Conservation (phyloP, 2,329 filamentous ascomycete species). For the Fusarium liriodendri region DNA sequence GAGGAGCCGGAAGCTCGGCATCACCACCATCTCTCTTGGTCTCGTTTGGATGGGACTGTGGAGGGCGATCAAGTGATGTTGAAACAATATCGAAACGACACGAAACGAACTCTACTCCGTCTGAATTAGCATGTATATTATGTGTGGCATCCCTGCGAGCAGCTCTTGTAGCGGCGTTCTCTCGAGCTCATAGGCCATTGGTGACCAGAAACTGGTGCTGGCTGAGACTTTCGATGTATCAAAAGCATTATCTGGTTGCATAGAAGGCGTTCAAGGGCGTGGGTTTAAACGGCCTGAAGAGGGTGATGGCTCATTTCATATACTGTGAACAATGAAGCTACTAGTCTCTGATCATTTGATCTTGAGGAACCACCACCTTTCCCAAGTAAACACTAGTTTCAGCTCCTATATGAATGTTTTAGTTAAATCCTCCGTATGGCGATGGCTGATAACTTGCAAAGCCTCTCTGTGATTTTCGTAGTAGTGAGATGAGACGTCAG, state of each 20-base stretch:
- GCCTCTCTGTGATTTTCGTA: neutral
- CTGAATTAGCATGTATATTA: neutral
- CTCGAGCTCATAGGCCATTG: neutral
- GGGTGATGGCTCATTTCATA: neutral
- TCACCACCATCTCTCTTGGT: constrained; percentile 74
- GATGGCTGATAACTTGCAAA: neutral
- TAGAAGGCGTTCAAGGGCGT: constrained; percentile 6
- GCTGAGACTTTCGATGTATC: neutral
- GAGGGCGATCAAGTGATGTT: constrained; percentile 64
- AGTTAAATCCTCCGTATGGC: neutral
- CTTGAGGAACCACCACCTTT: neutral
- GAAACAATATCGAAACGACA: neutral
- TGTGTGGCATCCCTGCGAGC: neutral
- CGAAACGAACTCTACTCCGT: constrained; percentile 23
- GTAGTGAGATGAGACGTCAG: neutral
- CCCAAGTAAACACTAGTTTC: neutral
- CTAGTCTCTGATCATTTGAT: neutral
- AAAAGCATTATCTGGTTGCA: neutral
- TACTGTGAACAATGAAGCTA: neutral
- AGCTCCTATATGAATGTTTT: neutral
- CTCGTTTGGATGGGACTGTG: constrained; percentile 78
- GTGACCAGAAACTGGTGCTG: neutral
- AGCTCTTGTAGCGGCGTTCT: neutral
- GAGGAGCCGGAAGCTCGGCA: constrained; percentile 74
- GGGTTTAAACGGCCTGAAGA: neutral